These are phyloP conservation scores for Rutstroemia sp. DNA, from an alignment of 2,329 filamentous ascomycete species.

Conservation along the genomic window DNA sequence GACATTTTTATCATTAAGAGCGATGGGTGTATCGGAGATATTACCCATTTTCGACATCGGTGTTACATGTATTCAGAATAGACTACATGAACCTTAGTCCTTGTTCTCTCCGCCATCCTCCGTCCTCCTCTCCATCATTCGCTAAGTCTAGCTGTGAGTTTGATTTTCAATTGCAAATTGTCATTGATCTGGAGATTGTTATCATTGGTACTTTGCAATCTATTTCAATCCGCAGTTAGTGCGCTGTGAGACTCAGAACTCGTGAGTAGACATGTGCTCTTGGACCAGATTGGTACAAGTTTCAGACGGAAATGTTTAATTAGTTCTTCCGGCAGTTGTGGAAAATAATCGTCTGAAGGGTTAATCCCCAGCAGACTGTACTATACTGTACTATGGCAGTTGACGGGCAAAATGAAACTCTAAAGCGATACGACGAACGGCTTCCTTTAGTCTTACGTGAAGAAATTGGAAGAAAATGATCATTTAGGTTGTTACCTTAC, in stretches of 20 bases:
- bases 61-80: neutral
- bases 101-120: neutral
- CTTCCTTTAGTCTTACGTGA: neutral
- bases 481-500: neutral
- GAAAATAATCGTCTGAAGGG: neutral
- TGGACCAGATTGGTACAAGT: neutral
- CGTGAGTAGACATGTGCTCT: neutral
- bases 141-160: neutral
- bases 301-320: neutral
- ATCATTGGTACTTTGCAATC: neutral
- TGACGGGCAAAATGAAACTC: neutral
- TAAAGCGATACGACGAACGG: too few relatives aligned
- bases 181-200: neutral
- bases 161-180: neutral
- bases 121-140: too few relatives aligned
- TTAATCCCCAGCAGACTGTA: neutral
- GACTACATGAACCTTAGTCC: neutral
- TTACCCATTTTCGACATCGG: conserved; percentile 2
- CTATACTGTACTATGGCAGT: neutral
- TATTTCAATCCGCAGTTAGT: too few relatives aligned
- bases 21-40: conserved; percentile 3
- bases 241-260: too few relatives aligned
- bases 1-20: conserved; percentile 1
- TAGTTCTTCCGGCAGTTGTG: neutral
- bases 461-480: neutral